A percentile compares a stretch with the other conserved stretches of the same genome.
Conservation (phyloP, 495 filamentous ascomycete genomes). For the Trichoderma asperelloides region DNA sequence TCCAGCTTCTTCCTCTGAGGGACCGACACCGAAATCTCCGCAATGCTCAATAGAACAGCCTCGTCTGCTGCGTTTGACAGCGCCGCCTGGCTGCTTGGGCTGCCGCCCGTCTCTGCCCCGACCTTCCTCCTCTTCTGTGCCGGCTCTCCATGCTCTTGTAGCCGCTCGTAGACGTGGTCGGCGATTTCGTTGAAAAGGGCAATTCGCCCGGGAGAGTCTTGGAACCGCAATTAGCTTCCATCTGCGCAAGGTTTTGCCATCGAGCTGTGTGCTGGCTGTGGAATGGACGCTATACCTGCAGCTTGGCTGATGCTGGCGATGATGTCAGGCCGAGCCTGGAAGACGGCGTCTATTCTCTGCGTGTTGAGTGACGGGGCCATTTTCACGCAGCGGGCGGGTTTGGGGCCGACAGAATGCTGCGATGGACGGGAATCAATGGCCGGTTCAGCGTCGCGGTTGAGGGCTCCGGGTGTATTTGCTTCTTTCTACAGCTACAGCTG, state of each 20-base stretch:
- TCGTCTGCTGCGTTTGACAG: conserved; percentile 31
- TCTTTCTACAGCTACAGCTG: not conserved
- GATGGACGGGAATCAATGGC: not conserved
- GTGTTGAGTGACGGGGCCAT: conserved; percentile 22
- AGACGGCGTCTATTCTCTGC: conserved; percentile 33
- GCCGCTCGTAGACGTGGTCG: conserved; percentile 33
- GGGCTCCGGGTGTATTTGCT: not conserved
- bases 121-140: conserved; percentile 42
- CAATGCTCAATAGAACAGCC: conserved; percentile 48
- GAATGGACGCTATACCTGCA: conserved; percentile 28
- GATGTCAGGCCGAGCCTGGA: conserved; percentile 37
- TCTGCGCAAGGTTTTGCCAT: not conserved
- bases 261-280: not conserved
- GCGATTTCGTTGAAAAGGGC: conserved; percentile 48
- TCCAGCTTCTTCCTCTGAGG: conserved; percentile 90
- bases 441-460: not conserved
- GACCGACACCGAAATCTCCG: conserved; percentile 65
- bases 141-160: conserved; percentile 25
- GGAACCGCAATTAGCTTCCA: conserved; percentile 14
- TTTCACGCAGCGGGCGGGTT: not conserved
- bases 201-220: conserved; percentile 36
- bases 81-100: conserved; percentile 12
- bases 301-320: conserved; percentile 33
- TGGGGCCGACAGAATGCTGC: not conserved
- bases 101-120: conserved; percentile 29